Evolutionary conservation across 1,284 basidiomycete genomes (phyloP), one percentile per base, ranked within the genome.

Genomic region (Puccinia coronata): DNA sequence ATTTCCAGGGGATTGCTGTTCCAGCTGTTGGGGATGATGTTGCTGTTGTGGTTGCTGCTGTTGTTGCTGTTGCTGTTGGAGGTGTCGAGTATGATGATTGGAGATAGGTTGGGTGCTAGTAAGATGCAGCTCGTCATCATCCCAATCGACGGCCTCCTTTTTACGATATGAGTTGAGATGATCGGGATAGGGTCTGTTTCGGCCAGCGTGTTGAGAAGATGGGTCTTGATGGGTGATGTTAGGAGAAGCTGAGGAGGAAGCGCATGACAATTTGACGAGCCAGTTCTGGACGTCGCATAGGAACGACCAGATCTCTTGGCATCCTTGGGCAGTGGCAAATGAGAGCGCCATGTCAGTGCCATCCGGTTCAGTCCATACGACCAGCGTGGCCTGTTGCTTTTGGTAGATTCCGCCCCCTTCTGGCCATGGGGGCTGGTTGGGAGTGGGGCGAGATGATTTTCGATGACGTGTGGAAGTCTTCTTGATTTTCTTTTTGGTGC

Each of bases 321-420:
- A 99, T 47, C 96, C 97, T 83, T 96, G 93, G 0, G 94, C 90
- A 85, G 98, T 96, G 86, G 98, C 96, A 85, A 99, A 99, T 83
- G 95, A 97, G 72, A 99, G 89, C 2, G 97, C 97, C 87, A 97
- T 96, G 87, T 99, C 96, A 34, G 92, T 91, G 34, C 95, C 94
- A 83, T 95, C 92, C 0, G 93, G 93, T 86, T 98, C 96, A 0
- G 96, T 99, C 96, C 96, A 99, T 18, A 99, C 96, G 83, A 99
- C 98, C 65, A 99, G 90, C 1, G 97, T 99, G 83, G 79, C 55
- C 25, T 81, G 79, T 53, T 81, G 79, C n/a, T 65, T 71, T 74
- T 81, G 79, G 53, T 81, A 81, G 51, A 81, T 81, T 16, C 71
- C 79, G 51, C 79, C 79, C 16, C 79, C 79, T 49, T 81, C 79